A percentile compares a stretch with the other conserved stretches of the same genome.
These are phyloP conservation scores for Fraxinus sp. DNA, from an alignment of 305 asterid species.

Conservation along the genomic window DNA sequence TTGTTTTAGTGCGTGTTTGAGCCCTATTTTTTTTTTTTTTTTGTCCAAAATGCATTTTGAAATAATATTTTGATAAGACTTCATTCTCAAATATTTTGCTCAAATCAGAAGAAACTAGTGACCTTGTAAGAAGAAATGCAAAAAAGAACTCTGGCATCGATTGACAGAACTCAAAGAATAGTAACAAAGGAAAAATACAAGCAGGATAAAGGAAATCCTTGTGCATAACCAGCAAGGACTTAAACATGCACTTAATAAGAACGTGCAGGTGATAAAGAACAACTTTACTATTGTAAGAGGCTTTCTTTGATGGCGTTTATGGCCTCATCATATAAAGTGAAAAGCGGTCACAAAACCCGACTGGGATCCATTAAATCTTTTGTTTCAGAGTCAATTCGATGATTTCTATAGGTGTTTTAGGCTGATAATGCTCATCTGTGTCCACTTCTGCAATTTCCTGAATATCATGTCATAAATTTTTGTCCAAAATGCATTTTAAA, in stretches of 20 bases:
- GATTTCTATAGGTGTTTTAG: conserved; percentile 72
- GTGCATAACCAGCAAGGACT: not conserved
- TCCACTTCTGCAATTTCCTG: conserved; percentile 94
- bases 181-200: conserved; percentile 10
- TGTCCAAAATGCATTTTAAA: no score
- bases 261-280: conserved; percentile 13
- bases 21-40: no score
- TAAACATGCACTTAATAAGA: not conserved
- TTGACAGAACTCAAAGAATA: not conserved
- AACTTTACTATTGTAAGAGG: conserved; percentile 12
- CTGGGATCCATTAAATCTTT: conserved; percentile 18
- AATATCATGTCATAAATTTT: conserved; percentile 1
- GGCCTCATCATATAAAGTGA: conserved; percentile 13
- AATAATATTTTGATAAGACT: no score
- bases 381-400: conserved; percentile 55
- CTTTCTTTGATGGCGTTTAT: not conserved
- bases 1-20: no score
- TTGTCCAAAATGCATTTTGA: no score
- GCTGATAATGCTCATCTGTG: conserved; percentile 84
- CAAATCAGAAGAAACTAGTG: not conserved
- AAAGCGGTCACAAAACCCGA: not conserved
- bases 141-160: not conserved
- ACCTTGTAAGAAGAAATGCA: not conserved
- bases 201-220: conserved; percentile 25
- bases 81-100: not conserved